Evolutionary conservation across 169 alveolate species (phyloP).

Genomic region (Cardiosporidium cionae): DNA sequence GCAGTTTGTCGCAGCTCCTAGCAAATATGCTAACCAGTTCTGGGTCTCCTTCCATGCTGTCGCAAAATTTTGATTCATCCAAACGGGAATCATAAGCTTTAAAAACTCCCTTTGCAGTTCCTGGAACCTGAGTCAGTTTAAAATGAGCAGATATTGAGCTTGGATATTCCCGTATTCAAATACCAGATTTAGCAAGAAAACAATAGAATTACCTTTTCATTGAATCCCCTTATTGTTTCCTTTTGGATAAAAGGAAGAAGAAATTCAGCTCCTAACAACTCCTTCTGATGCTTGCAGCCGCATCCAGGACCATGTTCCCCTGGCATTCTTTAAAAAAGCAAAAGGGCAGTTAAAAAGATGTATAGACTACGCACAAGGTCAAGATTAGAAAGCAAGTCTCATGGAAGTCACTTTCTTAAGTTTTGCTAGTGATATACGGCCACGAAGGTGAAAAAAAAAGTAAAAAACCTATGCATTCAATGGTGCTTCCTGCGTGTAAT

Average conservation of each 20-base stretch:
- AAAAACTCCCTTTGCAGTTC: slow-evolving; percentile 48
- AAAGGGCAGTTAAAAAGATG: too few species aligned
- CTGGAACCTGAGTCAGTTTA: slow-evolving; percentile 31
- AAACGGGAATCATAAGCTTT: slow-evolving; percentile 48
- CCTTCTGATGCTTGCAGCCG: slow-evolving; percentile 54
- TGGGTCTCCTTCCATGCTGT: slow-evolving; percentile 53
- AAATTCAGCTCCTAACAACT: slow-evolving; percentile 46
- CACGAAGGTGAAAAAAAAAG: too few species aligned
- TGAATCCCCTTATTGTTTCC: slow-evolving; percentile 51
- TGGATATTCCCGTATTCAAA: not conserved
- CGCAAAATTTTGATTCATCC: slow-evolving; percentile 41
- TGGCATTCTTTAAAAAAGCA: slow-evolving; percentile 48
- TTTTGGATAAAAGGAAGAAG: slow-evolving; percentile 43
- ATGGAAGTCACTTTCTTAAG: too few species aligned
- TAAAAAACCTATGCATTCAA: too few species aligned
- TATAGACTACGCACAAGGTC: too few species aligned
- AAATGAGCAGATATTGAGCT: not conserved
- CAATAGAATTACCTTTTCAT: slow-evolving; percentile 42
- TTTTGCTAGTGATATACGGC: too few species aligned
- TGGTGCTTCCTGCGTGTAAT: too few species aligned
- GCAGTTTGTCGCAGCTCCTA: too few species aligned
- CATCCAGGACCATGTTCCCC: slow-evolving; percentile 59
- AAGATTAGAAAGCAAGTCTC: too few species aligned
- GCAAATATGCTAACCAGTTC: slow-evolving; percentile 47
- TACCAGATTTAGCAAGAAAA: not conserved